Base-by-base conservation (phyloP, 1,284 basidiomycete genomes). In the Schizophyllum commune region DNA sequence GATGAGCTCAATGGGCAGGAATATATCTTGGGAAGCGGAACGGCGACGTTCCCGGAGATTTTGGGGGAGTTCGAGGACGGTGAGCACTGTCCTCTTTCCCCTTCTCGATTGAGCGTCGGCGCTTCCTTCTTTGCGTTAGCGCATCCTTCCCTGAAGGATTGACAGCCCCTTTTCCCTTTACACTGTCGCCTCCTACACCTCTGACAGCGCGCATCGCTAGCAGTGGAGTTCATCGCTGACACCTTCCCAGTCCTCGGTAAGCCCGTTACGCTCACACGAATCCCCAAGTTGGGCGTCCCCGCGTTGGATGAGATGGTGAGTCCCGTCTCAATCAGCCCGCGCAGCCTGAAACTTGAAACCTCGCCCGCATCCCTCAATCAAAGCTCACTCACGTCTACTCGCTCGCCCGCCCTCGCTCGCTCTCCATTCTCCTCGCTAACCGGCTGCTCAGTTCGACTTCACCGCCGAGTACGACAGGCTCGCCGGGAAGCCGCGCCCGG, bases 291-390 rank as follows among this genome's bases (percentile, higher is more conserved):
- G 58, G 71, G 68, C 11, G 60, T 67, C 58, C 55, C 66, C 63
- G 71, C 72, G 61, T 4, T 70, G 5, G 73, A 73, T 51, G 58
- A 67, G 1, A 74, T 71, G 70, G 73, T 73, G 27, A 27, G 27
- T n/a, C n/a, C 27, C 52, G 52, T n/a, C 11, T 11, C 47, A 52
- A 52, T 11, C 11, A n/a, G n/a, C 13, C 47, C 13, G 47, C 11
- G 13, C 47, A 52, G 47, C 47, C 47, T 11, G 11, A 52, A 52
- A 52, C 13, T 11, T 52, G 34, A 7, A 39, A 39, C 13, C 34
- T 39, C 6, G 34, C 13, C 13, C 7, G 6, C 13, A 13, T 39
- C 34, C 34, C 7, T 39, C 13, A 39, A 6, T 6, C 34, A 39
- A 7, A 39, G 7, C 34, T 39, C 34, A 13, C 34, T 39, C 34